phyloP scores from a whole-genome alignment of 257 asterid genomes.

The Leptodermis oblonga region DNA sequence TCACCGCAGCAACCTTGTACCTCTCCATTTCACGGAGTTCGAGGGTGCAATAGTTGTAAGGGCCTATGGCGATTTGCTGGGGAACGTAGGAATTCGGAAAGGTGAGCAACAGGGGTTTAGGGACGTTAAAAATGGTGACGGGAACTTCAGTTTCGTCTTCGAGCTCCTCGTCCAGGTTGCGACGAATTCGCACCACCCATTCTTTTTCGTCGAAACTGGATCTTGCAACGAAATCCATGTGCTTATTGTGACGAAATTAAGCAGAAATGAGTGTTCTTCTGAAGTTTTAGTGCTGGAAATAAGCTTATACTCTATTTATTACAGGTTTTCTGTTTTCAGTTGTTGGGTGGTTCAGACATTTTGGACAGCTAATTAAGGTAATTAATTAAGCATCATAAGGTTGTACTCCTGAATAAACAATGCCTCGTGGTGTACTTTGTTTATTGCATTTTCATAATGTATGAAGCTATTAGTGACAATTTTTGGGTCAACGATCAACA shows the following conservation, averaged over 20 bases:
- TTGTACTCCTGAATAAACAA: no score
- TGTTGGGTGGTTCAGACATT: no score
- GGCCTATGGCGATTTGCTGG: conserved; percentile 56
- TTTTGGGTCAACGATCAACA: no score
- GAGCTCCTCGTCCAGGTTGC: conserved; percentile 43
- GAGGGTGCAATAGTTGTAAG: conserved; percentile 43
- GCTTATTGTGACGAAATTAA: background rate
- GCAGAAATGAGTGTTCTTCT: no score
- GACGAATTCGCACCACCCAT: conserved; percentile 50
- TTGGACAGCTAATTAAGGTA: no score
- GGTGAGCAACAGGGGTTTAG: conserved; percentile 29
- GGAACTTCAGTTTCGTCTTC: conserved; percentile 45
- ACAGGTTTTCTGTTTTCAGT: no score
- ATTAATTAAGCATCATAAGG: no score
- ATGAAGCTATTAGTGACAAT: no score
- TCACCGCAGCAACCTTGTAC: conserved; percentile 55
- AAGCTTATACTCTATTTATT: no score
- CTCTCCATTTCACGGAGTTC: conserved; percentile 56
- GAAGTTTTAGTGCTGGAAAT: no score
- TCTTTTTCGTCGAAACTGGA: conserved; percentile 39
- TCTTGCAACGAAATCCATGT: conserved; percentile 8
- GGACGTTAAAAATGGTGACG: conserved; percentile 51
- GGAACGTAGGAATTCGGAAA: conserved; percentile 45
- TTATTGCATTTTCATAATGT: no score
- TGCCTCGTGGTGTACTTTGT: no score